Evolutionary conservation across 2,329 filamentous ascomycete genomes (phyloP).

Genomic region (Monilinia fructicola): DNA sequence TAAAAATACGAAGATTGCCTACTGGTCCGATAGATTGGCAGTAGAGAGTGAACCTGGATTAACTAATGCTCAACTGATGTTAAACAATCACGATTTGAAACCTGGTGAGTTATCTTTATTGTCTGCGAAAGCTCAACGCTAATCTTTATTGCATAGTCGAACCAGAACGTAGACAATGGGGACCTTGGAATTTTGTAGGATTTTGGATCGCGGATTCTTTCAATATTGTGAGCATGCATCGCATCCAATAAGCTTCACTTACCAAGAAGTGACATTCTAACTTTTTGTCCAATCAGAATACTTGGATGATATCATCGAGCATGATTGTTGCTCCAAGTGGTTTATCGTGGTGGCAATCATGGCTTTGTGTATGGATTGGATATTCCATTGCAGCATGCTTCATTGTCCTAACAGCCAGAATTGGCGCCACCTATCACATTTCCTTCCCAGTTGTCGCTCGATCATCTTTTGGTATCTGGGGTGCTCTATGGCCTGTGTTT

Average conservation of each 20-base stretch:
- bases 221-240: conserved; percentile 60
- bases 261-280: conserved; percentile 24
- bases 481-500: conserved; percentile 82
- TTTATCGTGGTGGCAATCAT: conserved; percentile 88
- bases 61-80: conserved; percentile 76
- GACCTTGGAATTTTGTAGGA: conserved; percentile 81
- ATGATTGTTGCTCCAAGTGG: conserved; percentile 65
- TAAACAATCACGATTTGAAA: conserved; percentile 81
- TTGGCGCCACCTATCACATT: conserved; percentile 85
- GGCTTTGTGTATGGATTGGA: conserved; percentile 85
- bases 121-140: conserved; percentile 26
- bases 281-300: conserved; percentile 55
- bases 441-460: conserved; percentile 80
- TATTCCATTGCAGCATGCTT: conserved; percentile 77
- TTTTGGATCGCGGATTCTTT: conserved; percentile 86
- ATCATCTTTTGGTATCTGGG: conserved; percentile 85
- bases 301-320: conserved; percentile 88
- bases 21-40: conserved; percentile 58
- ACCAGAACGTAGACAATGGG: conserved; percentile 77
- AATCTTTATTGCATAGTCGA: conserved; percentile 56
- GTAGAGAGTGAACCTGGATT: conserved; percentile 76
- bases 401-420: conserved; percentile 74
- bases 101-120: conserved; percentile 45
- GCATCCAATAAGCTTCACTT: neutral
- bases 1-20: conserved; percentile 32